Percentiles rank a stretch among this genome's conserved stretches.
Conservation (phyloP, 345 rosid genomes). For the Jatropha curcas region DNA sequence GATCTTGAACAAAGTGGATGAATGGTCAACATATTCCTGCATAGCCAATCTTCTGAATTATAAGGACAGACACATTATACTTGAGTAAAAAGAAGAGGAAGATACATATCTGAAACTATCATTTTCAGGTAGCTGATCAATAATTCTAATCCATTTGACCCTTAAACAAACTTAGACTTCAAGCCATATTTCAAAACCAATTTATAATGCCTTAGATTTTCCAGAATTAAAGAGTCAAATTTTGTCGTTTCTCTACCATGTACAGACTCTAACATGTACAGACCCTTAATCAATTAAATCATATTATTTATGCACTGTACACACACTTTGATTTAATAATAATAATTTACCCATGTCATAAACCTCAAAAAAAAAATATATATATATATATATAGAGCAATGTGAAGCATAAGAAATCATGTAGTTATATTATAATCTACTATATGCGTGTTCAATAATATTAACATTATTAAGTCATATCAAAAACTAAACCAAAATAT, state of each 20-base stretch:
- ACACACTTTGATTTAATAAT: no score
- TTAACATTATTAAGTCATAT: no score
- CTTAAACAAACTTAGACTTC: not conserved
- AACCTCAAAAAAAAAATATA: no score
- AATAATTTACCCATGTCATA: no score
- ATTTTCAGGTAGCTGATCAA: not conserved
- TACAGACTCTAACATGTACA: not conserved
- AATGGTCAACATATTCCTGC: conserved; percentile 96
- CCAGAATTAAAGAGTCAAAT: not conserved
- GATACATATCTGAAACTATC: not conserved
- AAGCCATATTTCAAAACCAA: not conserved
- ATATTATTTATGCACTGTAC: no score
- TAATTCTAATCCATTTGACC: not conserved
- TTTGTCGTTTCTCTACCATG: not conserved
- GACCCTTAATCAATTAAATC: no score
- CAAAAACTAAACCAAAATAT: no score
- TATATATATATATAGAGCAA: no score
- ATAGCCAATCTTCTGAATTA: conserved; percentile 16
- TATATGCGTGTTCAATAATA: no score
- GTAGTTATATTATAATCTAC: no score
- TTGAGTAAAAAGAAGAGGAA: not conserved
- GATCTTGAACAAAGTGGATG: conserved; percentile 79
- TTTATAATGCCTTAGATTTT: not conserved
- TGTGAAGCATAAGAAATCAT: no score
- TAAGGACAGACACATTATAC: not conserved